Conservation (phyloP, 2,329 filamentous ascomycete genomes). For the Beauveria brongniartii region DNA sequence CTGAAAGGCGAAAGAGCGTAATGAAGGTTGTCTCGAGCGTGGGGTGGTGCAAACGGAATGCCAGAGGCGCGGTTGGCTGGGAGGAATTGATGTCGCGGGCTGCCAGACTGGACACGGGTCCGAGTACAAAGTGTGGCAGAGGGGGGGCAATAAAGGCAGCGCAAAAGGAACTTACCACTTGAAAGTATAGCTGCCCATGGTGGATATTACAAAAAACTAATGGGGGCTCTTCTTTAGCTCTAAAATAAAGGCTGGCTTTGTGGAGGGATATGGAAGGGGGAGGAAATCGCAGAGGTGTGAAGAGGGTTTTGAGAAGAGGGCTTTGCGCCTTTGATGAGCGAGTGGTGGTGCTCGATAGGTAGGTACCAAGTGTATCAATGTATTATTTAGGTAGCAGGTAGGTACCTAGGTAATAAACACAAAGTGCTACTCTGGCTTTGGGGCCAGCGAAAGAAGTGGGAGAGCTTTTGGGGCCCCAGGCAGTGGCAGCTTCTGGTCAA, state of each 20-base stretch:
- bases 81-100: background rate
- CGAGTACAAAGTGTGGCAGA: slow-evolving; percentile 1
- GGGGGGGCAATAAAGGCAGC: background rate
- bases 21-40: background rate
- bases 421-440: too few relatives aligned
- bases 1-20: background rate
- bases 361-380: too few relatives aligned
- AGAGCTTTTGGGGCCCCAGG: background rate
- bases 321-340: background rate
- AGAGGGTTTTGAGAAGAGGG: slow-evolving; percentile 11
- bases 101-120: background rate
- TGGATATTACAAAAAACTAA: slow-evolving; percentile 20
- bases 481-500: background rate
- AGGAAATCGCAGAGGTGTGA: slow-evolving; percentile 4
- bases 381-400: too few relatives aligned
- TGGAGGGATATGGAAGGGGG: slow-evolving; percentile 10
- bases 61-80: slow-evolving; percentile 3
- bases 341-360: background rate
- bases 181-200: slow-evolving; percentile 62
- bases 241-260: background rate
- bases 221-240: slow-evolving; percentile 7
- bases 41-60: slow-evolving; percentile 4
- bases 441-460: background rate
- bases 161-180: slow-evolving; percentile 49
- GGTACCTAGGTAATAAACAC: too few relatives aligned